Conservation (phyloP, 2,329 filamentous ascomycete genomes). For the Fusarium sacchari region DNA sequence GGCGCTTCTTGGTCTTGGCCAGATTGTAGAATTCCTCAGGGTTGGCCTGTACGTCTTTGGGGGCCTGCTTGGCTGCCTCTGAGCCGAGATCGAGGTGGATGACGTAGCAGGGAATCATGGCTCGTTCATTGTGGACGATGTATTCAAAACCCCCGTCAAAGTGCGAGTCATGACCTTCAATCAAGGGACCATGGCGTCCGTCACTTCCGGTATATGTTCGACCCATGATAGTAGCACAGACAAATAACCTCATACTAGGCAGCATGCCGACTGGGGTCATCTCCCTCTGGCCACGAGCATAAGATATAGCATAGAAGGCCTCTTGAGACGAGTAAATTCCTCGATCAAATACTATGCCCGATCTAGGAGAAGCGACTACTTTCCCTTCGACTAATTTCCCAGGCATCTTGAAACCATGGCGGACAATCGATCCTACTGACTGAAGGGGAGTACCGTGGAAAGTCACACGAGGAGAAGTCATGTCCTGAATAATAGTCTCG, state of each 20-base stretch:
- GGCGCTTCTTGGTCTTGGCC: not conserved
- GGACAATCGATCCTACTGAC: slow-evolving; percentile 54
- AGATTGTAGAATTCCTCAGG: slow-evolving; percentile 10
- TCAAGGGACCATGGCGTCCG: slow-evolving; percentile 31
- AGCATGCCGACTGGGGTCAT: slow-evolving; percentile 46
- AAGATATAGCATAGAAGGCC: slow-evolving; percentile 52
- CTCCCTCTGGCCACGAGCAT: slow-evolving; percentile 45
- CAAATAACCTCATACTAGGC: slow-evolving; percentile 54
- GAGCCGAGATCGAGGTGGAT: slow-evolving; percentile 56
- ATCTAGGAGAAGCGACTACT: slow-evolving; percentile 23
- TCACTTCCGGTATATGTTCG: slow-evolving; percentile 34
- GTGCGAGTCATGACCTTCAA: slow-evolving; percentile 50
- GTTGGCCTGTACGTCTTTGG: slow-evolving; percentile 15
- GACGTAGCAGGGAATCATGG: slow-evolving; percentile 58
- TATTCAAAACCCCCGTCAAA: slow-evolving; percentile 54
- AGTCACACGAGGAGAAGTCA: slow-evolving; percentile 50
- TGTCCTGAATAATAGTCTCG: slow-evolving; percentile 50
- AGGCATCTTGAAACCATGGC: slow-evolving; percentile 55
- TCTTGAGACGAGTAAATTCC: slow-evolving; percentile 58
- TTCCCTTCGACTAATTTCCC: slow-evolving; percentile 34
- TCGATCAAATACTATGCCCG: slow-evolving; percentile 52
- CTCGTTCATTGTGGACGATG: slow-evolving; percentile 54
- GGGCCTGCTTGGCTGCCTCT: slow-evolving; percentile 44
- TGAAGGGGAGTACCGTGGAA: slow-evolving; percentile 54
- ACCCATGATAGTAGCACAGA: slow-evolving; percentile 60